phyloP scores from a whole-genome alignment of 345 rosid species.

The Rhodamnia argentea region DNA sequence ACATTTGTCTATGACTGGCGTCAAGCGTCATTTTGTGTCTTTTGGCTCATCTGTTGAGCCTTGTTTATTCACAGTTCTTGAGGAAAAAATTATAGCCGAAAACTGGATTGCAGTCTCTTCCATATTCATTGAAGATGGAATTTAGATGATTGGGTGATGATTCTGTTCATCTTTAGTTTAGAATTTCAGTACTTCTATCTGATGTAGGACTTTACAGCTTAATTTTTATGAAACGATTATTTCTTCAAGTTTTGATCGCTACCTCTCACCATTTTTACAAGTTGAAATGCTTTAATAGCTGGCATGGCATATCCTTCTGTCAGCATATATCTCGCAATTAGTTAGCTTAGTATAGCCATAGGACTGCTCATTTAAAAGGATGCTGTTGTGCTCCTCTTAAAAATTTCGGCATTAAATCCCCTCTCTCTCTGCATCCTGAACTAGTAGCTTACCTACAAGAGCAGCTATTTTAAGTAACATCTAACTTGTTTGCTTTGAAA shows the following conservation, averaged over 20 bases:
- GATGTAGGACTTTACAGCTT: not conserved
- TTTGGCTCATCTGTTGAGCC: not conserved
- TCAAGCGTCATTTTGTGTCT: not conserved
- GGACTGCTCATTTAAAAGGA: not conserved
- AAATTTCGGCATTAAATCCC: not conserved
- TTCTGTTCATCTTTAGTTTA: not conserved
- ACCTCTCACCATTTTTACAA: not conserved
- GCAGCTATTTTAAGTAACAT: not conserved
- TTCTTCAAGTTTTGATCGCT: not conserved
- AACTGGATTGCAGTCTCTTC: not conserved
- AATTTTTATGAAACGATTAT: not conserved
- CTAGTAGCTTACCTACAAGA: not conserved
- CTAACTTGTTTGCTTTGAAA: constrained; percentile 2
- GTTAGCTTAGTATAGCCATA: not conserved
- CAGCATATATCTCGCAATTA: not conserved
- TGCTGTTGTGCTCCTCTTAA: not conserved
- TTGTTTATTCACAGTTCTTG: not conserved
- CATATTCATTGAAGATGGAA: not conserved
- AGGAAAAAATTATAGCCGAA: not conserved
- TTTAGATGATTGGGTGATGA: not conserved
- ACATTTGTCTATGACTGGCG: not conserved
- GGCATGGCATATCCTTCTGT: not conserved
- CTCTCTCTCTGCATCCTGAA: not conserved
- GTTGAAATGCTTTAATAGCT: not conserved
- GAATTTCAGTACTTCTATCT: not conserved